Base-by-base conservation (phyloP, 2,329 filamentous ascomycete species). In the Macrophomina phaseolina region DNA sequence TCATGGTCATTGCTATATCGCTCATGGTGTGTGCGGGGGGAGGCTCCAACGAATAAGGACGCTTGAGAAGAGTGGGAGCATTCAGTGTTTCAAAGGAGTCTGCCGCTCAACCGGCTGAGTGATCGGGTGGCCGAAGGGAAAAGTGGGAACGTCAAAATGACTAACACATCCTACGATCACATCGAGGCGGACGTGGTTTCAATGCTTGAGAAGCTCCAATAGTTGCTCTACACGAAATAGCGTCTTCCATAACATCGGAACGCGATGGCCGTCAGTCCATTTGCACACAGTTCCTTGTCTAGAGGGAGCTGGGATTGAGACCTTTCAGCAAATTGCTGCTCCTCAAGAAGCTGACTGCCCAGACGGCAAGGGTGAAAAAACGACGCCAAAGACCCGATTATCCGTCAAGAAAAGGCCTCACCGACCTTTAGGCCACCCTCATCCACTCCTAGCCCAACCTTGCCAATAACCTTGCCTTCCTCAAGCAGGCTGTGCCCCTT, bases 401-500 rank as follows among this genome's bases (percentile, higher is more conserved):
- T 28, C 38, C 32, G 16, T 46, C 12, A 36, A 18, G 58, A 34
- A 49, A 49, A 49, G 11, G 58, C 45, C 18, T 49, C 45, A 5
- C 58, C n/a, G 5, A 32, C n/a, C 9, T 36, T 51, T 68, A 58
- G 72, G 16, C 45, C 73, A 49, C 77, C 76, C 14, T 78, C 69
- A 36, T 75, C 73, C 12, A 80, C 65, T 1, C 70, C 56, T 16
- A 67, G 51, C 5, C 56, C 77, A 66, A 78, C 74, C 72, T 82
- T 80, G 1, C 79, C 79, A 55, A 80, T 74, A 1, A 72, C 74
- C 46, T 73, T 77, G 14, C 78, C 77, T 16, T 68, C 72, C 67
- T 82, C 79, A 40, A 81, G 73, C 14, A 75, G 69, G 65, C 75
- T 69, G 69, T 83, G 81, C 12, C 77, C 81, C 65, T 79, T 74